Evolutionary conservation across 2,329 filamentous ascomycete species (phyloP).

Genomic region (Cladosporium phlei): DNA sequence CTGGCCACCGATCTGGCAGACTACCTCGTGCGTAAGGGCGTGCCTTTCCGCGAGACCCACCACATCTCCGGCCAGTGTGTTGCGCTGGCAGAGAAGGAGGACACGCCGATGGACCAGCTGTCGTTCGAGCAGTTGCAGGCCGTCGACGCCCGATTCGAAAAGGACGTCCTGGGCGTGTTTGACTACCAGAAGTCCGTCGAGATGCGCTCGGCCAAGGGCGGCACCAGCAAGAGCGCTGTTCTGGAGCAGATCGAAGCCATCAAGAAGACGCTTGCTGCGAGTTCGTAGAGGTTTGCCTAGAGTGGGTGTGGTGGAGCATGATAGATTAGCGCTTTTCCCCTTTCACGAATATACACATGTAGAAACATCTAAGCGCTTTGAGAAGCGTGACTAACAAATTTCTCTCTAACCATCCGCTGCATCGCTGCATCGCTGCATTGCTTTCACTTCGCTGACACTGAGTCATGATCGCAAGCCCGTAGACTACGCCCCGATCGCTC

Average conservation of each 20-base stretch:
- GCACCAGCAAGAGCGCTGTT: constrained; percentile 67
- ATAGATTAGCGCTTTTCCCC: too few species aligned
- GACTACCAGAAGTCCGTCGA: constrained; percentile 82
- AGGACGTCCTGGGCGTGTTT: constrained; percentile 66
- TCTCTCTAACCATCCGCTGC: too few species aligned
- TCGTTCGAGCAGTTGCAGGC: constrained; percentile 61
- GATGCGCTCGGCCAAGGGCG: constrained; percentile 69
- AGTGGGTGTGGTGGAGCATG: too few species aligned
- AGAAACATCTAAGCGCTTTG: too few species aligned
- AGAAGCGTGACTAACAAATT: too few species aligned
- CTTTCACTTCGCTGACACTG: too few species aligned
- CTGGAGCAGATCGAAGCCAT: constrained; percentile 58
- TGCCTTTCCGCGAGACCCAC: constrained; percentile 76
- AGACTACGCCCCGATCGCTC: too few species aligned
- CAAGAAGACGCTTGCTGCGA: constrained; percentile 39
- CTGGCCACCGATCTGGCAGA: constrained; percentile 68
- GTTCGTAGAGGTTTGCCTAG: too few species aligned
- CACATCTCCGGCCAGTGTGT: constrained; percentile 71
- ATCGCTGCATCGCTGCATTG: too few species aligned
- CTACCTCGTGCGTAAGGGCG: constrained; percentile 59
- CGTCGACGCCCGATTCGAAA: constrained; percentile 65
- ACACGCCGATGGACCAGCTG: constrained; percentile 65
- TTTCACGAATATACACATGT: too few species aligned
- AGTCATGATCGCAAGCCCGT: too few species aligned
- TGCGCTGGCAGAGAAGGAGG: constrained; percentile 63